Evolutionary conservation across 225 moss, liverwort and hornwort species (phyloP).

Genomic region (Physcomitrium patens): DNA sequence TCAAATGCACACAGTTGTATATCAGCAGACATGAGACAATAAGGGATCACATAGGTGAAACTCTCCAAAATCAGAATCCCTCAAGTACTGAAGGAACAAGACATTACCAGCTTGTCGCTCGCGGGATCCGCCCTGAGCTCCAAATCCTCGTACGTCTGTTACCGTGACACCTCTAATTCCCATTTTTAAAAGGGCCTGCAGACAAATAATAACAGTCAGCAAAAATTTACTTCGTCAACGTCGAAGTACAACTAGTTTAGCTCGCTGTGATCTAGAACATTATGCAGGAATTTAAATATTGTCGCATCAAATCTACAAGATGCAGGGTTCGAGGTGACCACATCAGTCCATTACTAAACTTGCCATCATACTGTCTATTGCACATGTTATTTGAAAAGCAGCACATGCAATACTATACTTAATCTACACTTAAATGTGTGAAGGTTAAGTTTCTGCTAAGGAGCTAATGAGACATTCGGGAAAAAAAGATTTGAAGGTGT

Average conservation of each 20-base stretch:
- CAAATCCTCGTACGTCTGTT: slow-evolving; percentile 64
- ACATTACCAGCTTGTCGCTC: slow-evolving; percentile 72
- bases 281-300: neutral
- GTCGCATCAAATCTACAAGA: slow-evolving; percentile 1
- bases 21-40: neutral
- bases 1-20: slow-evolving; percentile 11
- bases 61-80: neutral
- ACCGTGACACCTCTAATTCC: slow-evolving; percentile 76
- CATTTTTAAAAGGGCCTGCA: slow-evolving; percentile 70
- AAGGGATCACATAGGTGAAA: neutral
- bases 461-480: neutral
- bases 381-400: neutral
- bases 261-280: neutral
- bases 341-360: neutral
- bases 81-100: slow-evolving; percentile 13
- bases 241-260: neutral
- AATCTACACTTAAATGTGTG: neutral
- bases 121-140: slow-evolving; percentile 71
- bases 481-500: neutral
- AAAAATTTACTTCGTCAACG: neutral
- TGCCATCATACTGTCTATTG: neutral
- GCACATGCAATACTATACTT: neutral
- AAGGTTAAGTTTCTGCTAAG: neutral
- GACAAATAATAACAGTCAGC: slow-evolving; percentile 19
- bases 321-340: neutral